These are phyloP conservation scores for Sphaerostilbella broomeana DNA, from an alignment of 2,329 filamentous ascomycete species.

Conservation along the genomic window DNA sequence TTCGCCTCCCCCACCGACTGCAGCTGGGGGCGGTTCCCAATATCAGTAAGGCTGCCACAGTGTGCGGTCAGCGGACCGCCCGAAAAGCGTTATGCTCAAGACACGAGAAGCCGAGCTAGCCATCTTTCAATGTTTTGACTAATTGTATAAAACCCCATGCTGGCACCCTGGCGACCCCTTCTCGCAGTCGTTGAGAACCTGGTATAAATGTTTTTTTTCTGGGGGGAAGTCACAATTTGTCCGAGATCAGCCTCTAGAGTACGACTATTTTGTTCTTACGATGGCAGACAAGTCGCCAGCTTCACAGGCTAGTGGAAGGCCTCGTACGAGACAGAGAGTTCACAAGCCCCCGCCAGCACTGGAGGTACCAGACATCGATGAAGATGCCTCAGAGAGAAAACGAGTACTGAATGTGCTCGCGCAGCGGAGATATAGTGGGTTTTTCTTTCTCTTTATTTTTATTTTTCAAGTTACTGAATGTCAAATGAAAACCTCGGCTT, in stretches of 20 bases:
- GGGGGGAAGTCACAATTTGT: too few relatives aligned
- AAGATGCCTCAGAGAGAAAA: constrained; percentile 47
- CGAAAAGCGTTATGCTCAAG: constrained; percentile 5
- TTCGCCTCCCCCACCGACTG: background rate
- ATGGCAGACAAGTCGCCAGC: background rate
- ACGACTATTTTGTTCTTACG: background rate
- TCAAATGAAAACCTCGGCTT: background rate
- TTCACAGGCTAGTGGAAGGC: constrained; percentile 13
- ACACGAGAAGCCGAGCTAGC: background rate
- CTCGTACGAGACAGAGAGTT: constrained; percentile 33
- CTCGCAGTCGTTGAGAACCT: background rate
- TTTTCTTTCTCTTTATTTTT: background rate
- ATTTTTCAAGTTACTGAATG: too few relatives aligned
- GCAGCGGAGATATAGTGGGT: constrained; percentile 45
- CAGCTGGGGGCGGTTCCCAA: background rate
- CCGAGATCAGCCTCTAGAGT: background rate
- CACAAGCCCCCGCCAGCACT: constrained; percentile 36
- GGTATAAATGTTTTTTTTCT: background rate
- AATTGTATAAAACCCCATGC: background rate
- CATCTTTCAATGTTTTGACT: background rate
- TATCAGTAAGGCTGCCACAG: constrained; percentile 6
- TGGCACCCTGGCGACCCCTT: too few relatives aligned
- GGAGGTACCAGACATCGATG: constrained; percentile 40
- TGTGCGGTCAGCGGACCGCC: background rate
- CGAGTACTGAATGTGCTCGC: constrained; percentile 48